These are phyloP conservation scores for Tetradesmus lagerheimii DNA, from an alignment of 139 green algal genomes.

Conservation along the genomic window DNA sequence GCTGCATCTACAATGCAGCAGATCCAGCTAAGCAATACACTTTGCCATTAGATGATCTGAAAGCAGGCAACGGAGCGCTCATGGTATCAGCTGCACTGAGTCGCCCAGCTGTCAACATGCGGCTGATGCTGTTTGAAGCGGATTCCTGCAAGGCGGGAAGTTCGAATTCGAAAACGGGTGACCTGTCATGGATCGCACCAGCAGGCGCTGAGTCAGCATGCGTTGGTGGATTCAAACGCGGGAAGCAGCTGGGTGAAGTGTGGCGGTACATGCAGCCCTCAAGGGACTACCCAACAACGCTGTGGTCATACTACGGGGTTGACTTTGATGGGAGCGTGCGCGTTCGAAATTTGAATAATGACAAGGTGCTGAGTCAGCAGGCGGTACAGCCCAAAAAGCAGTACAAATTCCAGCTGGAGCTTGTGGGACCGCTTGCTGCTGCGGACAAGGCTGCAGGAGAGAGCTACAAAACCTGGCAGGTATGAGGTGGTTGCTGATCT, in stretches of 20 bases:
- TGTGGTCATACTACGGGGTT: not conserved
- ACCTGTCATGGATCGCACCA: not conserved
- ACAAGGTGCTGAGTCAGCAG: not conserved
- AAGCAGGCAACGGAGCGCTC: not conserved
- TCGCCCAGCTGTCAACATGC: not conserved
- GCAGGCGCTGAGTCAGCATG: not conserved
- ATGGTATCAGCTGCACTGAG: not conserved
- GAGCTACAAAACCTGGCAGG: not conserved
- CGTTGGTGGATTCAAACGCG: not conserved
- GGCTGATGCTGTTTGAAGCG: constrained; percentile 27
- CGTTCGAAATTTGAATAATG: not conserved
- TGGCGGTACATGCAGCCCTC: not conserved
- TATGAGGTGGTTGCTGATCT: no score
- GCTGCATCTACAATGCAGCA: not conserved
- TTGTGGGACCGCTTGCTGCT: not conserved
- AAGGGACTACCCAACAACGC: not conserved
- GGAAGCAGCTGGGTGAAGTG: not conserved
- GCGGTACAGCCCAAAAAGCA: not conserved
- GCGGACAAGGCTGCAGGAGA: constrained; percentile 9
- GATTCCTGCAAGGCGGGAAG: not conserved
- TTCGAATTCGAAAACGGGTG: not conserved
- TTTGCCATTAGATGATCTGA: not conserved
- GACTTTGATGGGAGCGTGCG: not conserved
- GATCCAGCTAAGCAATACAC: not conserved
- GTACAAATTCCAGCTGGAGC: constrained; percentile 5